Evolutionary conservation across 1,284 basidiomycete genomes (phyloP).

Genomic region (Cerioporus squamosus): DNA sequence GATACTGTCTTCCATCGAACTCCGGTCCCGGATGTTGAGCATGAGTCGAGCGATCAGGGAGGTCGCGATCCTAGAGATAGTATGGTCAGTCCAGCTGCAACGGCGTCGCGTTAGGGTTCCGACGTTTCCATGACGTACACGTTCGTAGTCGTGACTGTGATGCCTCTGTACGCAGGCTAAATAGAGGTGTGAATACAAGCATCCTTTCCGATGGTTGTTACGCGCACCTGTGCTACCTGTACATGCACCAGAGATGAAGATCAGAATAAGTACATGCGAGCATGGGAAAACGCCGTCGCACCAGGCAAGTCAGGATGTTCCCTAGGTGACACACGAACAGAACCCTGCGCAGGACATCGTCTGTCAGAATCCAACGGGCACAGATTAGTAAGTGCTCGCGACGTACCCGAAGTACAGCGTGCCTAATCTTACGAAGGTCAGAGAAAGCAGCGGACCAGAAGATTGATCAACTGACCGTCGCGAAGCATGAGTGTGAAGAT

Average conservation of each 20-base stretch:
- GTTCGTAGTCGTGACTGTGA: constrained; percentile 11
- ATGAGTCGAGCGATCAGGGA: constrained; percentile 6
- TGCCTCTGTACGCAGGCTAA: constrained; percentile 7
- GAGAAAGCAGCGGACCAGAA: not conserved
- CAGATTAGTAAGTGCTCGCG: not conserved
- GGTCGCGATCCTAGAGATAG: not conserved
- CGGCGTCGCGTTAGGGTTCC: not conserved
- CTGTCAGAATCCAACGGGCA: not conserved
- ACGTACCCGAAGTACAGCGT: constrained; percentile 7
- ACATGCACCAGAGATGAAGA: not conserved
- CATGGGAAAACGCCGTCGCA: not conserved
- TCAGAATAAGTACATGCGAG: not conserved
- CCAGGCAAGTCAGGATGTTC: constrained; percentile 11
- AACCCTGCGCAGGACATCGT: not conserved
- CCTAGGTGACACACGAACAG: constrained; percentile 6
- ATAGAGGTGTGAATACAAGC: too few species aligned
- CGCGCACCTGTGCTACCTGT: constrained; percentile 2
- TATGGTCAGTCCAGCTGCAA: not conserved
- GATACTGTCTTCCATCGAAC: not conserved
- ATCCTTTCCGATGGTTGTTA: not conserved
- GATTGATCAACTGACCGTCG: constrained; percentile 1
- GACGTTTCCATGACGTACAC: not conserved
- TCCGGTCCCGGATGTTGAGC: constrained; percentile 9
- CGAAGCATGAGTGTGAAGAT: constrained; percentile 6
- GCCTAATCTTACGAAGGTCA: not conserved